These are phyloP conservation scores for Neopestalotiopsis rosae DNA, from an alignment of 2,329 filamentous ascomycete genomes.

Conservation along the genomic window DNA sequence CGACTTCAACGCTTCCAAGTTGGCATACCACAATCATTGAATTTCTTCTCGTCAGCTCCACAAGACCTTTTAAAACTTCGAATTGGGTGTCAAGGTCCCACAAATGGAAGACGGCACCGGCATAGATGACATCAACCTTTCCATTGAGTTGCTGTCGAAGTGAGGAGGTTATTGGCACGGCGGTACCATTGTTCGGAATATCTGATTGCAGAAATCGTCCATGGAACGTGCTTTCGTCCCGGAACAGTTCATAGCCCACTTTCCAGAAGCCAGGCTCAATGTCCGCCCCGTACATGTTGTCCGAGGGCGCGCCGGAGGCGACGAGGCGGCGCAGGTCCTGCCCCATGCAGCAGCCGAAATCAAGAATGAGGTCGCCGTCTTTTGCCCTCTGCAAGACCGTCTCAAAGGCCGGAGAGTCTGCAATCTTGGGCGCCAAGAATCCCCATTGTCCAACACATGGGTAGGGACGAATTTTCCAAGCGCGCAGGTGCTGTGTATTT, in stretches of 20 bases:
- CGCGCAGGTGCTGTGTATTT: neutral
- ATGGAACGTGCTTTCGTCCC: neutral
- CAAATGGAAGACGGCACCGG: too few relatives aligned
- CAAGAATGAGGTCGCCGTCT: neutral
- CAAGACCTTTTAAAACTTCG: neutral
- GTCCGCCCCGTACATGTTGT: conserved; percentile 1
- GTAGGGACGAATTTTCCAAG: conserved; percentile 8
- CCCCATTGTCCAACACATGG: conserved; percentile 6
- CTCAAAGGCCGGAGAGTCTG: neutral
- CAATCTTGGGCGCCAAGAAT: neutral
- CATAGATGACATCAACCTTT: neutral
- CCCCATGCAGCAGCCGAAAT: conserved; percentile 1
- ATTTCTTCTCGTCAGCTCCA: neutral
- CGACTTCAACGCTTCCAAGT: neutral
- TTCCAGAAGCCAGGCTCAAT: conserved; percentile 2
- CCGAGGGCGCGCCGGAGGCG: neutral
- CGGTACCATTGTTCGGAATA: neutral
- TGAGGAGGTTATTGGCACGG: neutral
- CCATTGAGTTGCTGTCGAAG: neutral
- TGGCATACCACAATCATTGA: neutral
- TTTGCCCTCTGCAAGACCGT: conserved; percentile 4
- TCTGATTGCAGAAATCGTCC: neutral
- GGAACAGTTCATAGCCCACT: neutral
- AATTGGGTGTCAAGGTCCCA: neutral
- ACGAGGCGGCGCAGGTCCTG: neutral